These are phyloP conservation scores for Chamaecrista fasciculata DNA, from an alignment of 306 rosid species.

Conservation along the genomic window DNA sequence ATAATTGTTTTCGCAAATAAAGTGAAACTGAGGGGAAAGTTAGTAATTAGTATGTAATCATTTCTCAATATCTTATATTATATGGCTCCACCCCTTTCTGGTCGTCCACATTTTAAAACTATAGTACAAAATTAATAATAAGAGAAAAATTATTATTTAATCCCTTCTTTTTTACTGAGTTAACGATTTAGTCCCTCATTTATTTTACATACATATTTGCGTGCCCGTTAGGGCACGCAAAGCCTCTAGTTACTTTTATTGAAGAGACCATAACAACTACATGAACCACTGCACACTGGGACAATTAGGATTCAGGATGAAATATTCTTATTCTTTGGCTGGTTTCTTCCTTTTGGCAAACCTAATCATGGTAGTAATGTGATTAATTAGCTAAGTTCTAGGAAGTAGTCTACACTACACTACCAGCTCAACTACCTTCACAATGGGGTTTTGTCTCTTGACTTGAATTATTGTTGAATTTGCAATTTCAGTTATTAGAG, in stretches of 20 bases:
- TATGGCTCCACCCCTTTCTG: neutral
- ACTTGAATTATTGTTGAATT: neutral
- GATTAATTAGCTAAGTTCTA: neutral
- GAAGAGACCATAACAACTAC: neutral
- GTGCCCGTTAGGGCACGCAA: too few species aligned
- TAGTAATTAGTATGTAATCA: neutral
- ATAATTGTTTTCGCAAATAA: neutral
- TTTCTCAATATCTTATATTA: neutral
- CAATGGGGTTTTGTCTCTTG: neutral
- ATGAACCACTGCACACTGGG: neutral
- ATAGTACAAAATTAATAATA: too few species aligned
- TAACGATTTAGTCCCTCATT: too few species aligned
- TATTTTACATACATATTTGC: too few species aligned
- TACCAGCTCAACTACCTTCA: neutral
- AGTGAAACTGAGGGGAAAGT: neutral
- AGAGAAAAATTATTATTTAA: too few species aligned
- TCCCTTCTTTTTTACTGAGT: too few species aligned
- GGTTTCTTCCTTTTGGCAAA: neutral
- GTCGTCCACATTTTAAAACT: too few species aligned
- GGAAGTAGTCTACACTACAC: neutral
- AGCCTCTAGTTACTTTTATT: too few species aligned
- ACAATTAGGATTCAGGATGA: neutral
- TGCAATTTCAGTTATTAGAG: neutral
- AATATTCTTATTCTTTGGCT: neutral
- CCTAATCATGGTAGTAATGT: neutral